Evolutionary conservation across 257 asterid genomes (phyloP), one percentile per base, ranked within the genome.

Genomic region (Craterostigma plantagineum): DNA sequence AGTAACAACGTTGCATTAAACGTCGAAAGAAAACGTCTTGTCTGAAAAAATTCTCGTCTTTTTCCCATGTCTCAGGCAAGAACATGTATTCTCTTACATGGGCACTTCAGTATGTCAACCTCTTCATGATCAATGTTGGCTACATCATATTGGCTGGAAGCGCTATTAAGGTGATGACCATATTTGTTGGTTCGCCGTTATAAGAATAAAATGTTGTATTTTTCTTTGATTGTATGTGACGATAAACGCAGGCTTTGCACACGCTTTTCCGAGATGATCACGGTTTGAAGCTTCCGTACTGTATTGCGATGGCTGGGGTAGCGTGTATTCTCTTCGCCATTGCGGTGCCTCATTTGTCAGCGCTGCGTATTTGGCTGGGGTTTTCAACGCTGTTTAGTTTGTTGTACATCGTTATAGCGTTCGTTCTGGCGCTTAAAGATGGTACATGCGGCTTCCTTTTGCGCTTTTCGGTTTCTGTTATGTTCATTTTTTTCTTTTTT

Each of bases 1-100:
- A 65, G 42, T 66, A 49, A 13, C n/a, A n/a, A n/a, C 16, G 15
- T 8, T 8, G 52, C 23, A 34, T 16, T 7, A 33, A 45, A 17
- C 38, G 53, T 6, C 11, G 3, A 12, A 2, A 10, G 13, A 23
- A 13, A 44, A 2, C 47, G 41, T 51, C 9, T 17, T 1, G 14
- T 36, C 14, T 10, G 12, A 9, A 9, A 8, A 12, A 36, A 1
- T 2, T 43, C n/a, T 15, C 48, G 8, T 3, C 2, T 10, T 41
- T 41, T 43, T 16, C n/a, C n/a, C 10, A 3, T 15, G 7, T 10
- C 9, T 4, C 33, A 43, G 48, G 48, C 4, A 43, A 43, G 23
- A 43, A 43, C 9, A 33, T 33, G 9, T 43, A 43, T 18, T 43
- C 48, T 16, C 48, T 43, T 43, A 43, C 48, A 10, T 43, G 48